phyloP scores from a whole-genome alignment of 2,329 filamentous ascomycete species.

The Fusarium globosum region DNA sequence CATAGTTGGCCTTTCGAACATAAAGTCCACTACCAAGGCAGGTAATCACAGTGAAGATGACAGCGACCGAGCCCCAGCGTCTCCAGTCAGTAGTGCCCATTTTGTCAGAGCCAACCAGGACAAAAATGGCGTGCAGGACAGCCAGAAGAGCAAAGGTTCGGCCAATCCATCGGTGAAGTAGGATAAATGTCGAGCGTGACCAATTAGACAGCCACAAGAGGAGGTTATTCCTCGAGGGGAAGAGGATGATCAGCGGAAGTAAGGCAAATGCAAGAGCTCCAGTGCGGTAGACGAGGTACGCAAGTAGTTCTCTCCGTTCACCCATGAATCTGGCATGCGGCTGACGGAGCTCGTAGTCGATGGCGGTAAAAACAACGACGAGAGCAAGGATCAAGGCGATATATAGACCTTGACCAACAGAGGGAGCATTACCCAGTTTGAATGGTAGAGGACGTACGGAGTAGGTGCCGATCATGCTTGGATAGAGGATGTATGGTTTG shows the following conservation, averaged over 20 bases:
- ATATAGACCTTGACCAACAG: slow-evolving; percentile 3
- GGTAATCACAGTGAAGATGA: background rate
- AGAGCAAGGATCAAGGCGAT: background rate
- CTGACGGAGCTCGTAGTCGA: slow-evolving; percentile 5
- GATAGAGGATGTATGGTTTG: slow-evolving; percentile 18
- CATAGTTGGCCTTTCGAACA: slow-evolving; percentile 54
- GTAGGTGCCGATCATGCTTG: slow-evolving; percentile 19
- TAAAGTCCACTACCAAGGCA: background rate
- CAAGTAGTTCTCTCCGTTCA: background rate
- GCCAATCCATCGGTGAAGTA: slow-evolving; percentile 12
- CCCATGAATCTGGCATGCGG: background rate
- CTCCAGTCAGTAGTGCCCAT: background rate
- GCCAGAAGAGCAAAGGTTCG: slow-evolving; percentile 7
- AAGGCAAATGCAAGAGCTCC: slow-evolving; percentile 6
- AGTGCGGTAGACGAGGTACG: slow-evolving; percentile 11
- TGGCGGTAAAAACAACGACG: background rate
- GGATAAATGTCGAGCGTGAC: slow-evolving; percentile 7
- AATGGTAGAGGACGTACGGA: slow-evolving; percentile 9
- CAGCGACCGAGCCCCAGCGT: background rate
- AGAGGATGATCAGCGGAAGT: slow-evolving; percentile 4
- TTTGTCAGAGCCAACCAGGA: background rate
- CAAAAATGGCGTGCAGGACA: background rate
- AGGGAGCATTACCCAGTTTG: slow-evolving; percentile 10
- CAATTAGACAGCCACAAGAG: slow-evolving; percentile 10
- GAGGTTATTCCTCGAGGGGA: background rate